Base-by-base conservation (phyloP, 1,139 yeast genomes). In the Debaryomyces subglobosus region DNA sequence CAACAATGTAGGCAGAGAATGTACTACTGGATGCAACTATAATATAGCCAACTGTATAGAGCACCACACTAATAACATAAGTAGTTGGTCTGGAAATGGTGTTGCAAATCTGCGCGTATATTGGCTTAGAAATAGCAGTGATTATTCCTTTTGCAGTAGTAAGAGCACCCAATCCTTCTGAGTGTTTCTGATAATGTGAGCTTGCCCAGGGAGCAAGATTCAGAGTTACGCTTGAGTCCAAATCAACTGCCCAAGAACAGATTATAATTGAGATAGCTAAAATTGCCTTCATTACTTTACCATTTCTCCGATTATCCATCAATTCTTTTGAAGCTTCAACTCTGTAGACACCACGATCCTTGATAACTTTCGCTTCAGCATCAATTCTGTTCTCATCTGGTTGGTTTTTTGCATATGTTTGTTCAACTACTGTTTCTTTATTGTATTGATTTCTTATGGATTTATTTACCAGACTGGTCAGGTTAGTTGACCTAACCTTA, bases 21-120 rank as follows among this genome's bases (percentile, higher is more conserved):
- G 60, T 58, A 5, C 56, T 54, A 18, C 64, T 57, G 12, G 67
- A 57, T 3, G 72, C 65, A 43, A 58, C 56, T 40, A 66, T 54
- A 29, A 67, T 55, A 39, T 54, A 55, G 16, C 70, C 72, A 9
- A 65, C 15, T 15, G 60, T 57, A 47, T 60, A 66, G 20, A 67
- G 44, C 1, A 49, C 13, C 12, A 67, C 37, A 7, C 57, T 58
- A 16, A 64, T 35, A 15, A 57, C 44, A 44, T 61, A 66, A 15
- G 65, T 56, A 35, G 50, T 36, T 18, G 69, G 67, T 54, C 72
- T 60, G 8, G 71, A 64, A 16, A 63, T 58, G 27, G 61, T 49
- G 53, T 68, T 72, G 2, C 70, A 57, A n/a, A 68, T 49, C 49
- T 67, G 67, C 16, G 72, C 68, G 36, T 65, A 43, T 42, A 67